Base-by-base conservation (phyloP, 805 yeast genomes). In the Candida peoriensis region DNA sequence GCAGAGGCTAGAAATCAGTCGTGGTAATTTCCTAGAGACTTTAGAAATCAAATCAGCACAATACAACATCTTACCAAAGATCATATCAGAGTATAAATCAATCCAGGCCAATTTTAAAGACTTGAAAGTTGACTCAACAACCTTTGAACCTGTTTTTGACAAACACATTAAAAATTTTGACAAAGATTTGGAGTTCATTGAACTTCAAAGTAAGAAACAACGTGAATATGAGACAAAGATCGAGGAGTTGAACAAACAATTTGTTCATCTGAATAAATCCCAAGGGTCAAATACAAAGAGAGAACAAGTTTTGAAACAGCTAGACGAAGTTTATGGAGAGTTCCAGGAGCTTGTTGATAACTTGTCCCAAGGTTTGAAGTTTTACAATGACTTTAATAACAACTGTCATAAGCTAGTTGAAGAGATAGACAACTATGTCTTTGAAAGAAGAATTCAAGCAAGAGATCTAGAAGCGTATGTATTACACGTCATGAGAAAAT, bases 321-420 rank as follows among this genome's bases (percentile, higher is more conserved):
- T 82, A 20, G 81, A 49, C 8, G 22, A 38, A 1, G 49, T 35
- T 2, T 54, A 46, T 32, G 28, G 31, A 6, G 37, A 47, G 17
- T 52, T 39, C 47, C 55, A 67, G 20, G 85, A 81, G 46, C 66
- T 85, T 3, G 55, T 69, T 13, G 61, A 66, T 5, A 81, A 84
- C 50, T 54, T 86, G 19, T 69, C 69, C 20, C 83, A 81, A 46
- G 96, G 95, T 0, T 48, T 73, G 0, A 68, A 69, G 35, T 88
- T 88, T 52, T 89, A 89, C 60, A 66, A 66, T 24, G 81, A 78
- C 34, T 72, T 85, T 41, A 59, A 69, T 20, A 55, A 55, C 8
- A 71, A 72, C 34, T 67, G 74, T 6, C 59, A 63, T 20, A 56
- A 47, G 3, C 68, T 78, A 15, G 48, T 70, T 26, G 57, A 58